These are phyloP conservation scores for Hirschioporus abietinus DNA, from an alignment of 768 basidiomycete species.

Conservation along the genomic window DNA sequence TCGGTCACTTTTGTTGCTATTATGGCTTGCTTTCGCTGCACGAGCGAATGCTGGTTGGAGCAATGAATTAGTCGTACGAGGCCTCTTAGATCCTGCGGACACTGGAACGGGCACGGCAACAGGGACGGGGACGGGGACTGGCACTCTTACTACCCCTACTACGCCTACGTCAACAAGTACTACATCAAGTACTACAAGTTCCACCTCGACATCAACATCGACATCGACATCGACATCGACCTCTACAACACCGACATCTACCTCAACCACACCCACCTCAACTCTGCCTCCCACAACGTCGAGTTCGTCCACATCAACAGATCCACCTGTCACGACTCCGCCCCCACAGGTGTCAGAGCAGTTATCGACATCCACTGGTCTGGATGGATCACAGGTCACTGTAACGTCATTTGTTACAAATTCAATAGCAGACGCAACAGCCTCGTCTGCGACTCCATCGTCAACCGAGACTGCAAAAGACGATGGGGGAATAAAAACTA, in stretches of 20 bases:
- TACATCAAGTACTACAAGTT: slow-evolving; percentile 99
- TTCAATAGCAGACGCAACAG: slow-evolving; percentile 9
- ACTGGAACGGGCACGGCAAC: slow-evolving; percentile 49
- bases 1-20: neutral
- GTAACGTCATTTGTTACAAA: slow-evolving; percentile 14
- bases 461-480: slow-evolving; percentile 21
- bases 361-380: slow-evolving; percentile 19
- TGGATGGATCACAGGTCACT: slow-evolving; percentile 26
- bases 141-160: neutral
- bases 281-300: slow-evolving; percentile 10
- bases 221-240: slow-evolving; percentile 7
- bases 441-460: slow-evolving; percentile 23
- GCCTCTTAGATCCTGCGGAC: neutral
- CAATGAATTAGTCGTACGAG: neutral
- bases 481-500: slow-evolving; percentile 48
- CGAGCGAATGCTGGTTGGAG: neutral
- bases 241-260: slow-evolving; percentile 9
- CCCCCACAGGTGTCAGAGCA: slow-evolving; percentile 14
- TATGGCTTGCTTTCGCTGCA: slow-evolving; percentile 3
- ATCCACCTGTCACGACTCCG: slow-evolving; percentile 8
- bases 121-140: slow-evolving; percentile 8
- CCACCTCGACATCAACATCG: slow-evolving; percentile 82
- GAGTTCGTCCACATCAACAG: neutral
- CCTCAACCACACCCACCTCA: slow-evolving; percentile 4
- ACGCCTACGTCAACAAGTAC: slow-evolving; percentile 80